Evolutionary conservation across 2,329 filamentous ascomycete genomes (phyloP).

Genomic region (Scleromitrula shiraiana): DNA sequence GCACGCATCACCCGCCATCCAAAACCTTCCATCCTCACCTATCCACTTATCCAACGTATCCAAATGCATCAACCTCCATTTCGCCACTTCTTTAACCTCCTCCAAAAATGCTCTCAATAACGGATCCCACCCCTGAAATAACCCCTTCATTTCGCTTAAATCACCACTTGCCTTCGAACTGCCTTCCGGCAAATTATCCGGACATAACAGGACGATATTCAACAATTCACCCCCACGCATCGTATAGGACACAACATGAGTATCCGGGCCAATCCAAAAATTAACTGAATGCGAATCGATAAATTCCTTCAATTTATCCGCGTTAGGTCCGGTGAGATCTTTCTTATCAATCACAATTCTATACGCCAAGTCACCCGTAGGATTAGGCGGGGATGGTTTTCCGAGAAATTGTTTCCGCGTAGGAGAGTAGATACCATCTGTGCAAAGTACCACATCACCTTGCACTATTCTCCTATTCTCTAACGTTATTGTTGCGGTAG

Average conservation of each 20-base stretch:
- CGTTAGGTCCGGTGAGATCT: conserved; percentile 35
- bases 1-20: conserved; percentile 47
- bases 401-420: conserved; percentile 43
- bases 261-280: conserved; percentile 40
- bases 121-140: conserved; percentile 60
- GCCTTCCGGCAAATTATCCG: conserved; percentile 50
- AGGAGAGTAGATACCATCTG: conserved; percentile 56
- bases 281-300: conserved; percentile 36
- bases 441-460: conserved; percentile 52
- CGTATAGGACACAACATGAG: conserved; percentile 51
- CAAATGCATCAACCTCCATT: conserved; percentile 59
- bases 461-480: conserved; percentile 28
- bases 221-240: conserved; percentile 50
- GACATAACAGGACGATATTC: conserved; percentile 58
- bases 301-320: conserved; percentile 41
- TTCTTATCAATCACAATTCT: conserved; percentile 47
- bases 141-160: conserved; percentile 49
- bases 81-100: conserved; percentile 51
- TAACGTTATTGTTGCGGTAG: conserved; percentile 15
- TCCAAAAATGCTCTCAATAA: conserved; percentile 37
- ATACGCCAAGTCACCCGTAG: conserved; percentile 59
- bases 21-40: conserved; percentile 19
- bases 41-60: conserved; percentile 28
- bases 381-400: conserved; percentile 39
- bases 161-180: conserved; percentile 45